Base-by-base conservation (phyloP, 495 filamentous ascomycete species). In the Penicillium pulvis region DNA sequence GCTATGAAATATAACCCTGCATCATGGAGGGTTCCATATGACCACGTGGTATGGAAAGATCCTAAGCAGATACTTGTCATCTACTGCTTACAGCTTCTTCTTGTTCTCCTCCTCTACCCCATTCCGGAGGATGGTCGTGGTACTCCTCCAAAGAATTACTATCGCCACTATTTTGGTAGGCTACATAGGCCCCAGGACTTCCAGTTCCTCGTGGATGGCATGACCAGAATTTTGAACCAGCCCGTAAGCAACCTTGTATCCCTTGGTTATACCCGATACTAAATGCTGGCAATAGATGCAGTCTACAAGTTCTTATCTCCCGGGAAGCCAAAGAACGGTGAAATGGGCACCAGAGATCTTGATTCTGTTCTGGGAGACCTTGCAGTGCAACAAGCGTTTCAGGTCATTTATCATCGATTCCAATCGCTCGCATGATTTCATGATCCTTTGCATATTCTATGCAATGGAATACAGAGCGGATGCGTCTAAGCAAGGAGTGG, bases 351-450 rank as follows among this genome's bases (percentile, higher is more conserved):
- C 95, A 8, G 94, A 99, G 72, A 97, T 96, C 79, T 85, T 98
- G 39, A 92, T 98, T 81, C 83, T 99, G 3, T 99, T 97, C 71
- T 99, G 94, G 94, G 94, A 99, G 75, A 84, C 90, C 8, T 82
- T 96, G 28, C 94, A 99, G 71, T 97, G 93, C 81, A 99, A 99
- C 73, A 98, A 96, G 75, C 84, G 95, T 49, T 98, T 99, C 75
- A 81, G 95, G 49, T 93, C 92, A 1, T 99, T 96, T 73, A 93
- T 99, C 67, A 92, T 97, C 59, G 94, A 98, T 62, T 97, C 94
- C 0, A 92, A 96, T 62, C 81, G 93, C 41, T 89, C 91, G 0
- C 90, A 96, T 67, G 94, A 99, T 69, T 98, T 97, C 67, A 79
- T 97, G 44, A 86, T 97, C 43, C 80, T 97, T 26, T 87, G 95